Evolutionary conservation across 139 green algal species (phyloP).

Genomic region (Spirogloea muscicola): DNA sequence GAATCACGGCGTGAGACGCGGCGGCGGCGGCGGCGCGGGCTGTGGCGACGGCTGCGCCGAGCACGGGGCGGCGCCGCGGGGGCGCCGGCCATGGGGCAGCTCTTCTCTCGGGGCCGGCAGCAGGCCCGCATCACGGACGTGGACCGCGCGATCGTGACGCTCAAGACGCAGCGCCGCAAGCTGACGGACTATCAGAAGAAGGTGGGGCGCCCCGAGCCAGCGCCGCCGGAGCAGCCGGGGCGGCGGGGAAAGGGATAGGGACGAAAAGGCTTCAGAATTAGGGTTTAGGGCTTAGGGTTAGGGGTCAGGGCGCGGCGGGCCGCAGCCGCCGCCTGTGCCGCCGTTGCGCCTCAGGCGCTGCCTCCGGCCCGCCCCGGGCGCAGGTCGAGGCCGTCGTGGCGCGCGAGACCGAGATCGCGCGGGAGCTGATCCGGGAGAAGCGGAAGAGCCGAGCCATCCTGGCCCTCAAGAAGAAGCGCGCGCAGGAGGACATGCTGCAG

Average conservation of each 20-base stretch:
- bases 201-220: constrained; percentile 6
- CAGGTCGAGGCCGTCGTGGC: constrained; percentile 50
- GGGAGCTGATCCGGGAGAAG: constrained; percentile 45
- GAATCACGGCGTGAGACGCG: no score
- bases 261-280: no score
- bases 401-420: constrained; percentile 41
- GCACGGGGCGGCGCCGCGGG: no score
- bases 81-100: constrained; percentile 35
- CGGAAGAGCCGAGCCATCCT: constrained; percentile 51
- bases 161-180: constrained; percentile 50
- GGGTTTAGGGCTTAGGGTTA: no score
- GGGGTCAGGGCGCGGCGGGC: no score
- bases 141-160: constrained; percentile 42
- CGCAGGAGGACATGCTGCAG: constrained; percentile 43
- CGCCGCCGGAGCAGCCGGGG: no score
- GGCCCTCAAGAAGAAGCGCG: constrained; percentile 48
- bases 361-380: no score
- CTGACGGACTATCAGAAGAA: constrained; percentile 51
- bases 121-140: constrained; percentile 38
- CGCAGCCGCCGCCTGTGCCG: no score
- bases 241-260: no score
- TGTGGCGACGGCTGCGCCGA: no score
- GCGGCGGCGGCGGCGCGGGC: no score
- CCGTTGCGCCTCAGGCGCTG: no score
- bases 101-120: constrained; percentile 28